A percentile compares a stretch with the other conserved stretches of the same genome.
Evolutionary conservation across 2,329 filamentous ascomycete species (phyloP).

Genomic region (Aspergillus puulaauensis): DNA sequence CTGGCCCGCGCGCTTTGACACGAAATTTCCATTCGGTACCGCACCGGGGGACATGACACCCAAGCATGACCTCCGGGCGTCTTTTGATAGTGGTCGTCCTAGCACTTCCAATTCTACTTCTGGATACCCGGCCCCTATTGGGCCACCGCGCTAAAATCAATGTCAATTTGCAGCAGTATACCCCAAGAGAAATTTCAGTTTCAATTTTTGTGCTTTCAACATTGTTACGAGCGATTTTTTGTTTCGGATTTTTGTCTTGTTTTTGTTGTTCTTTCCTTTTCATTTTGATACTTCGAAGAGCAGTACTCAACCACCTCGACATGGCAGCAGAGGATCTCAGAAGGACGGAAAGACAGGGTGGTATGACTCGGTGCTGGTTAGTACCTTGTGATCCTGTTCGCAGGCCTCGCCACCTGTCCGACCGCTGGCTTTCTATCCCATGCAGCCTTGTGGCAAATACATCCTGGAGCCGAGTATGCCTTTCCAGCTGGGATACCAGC

Average conservation of each 20-base stretch:
- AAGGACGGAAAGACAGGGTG: constrained; percentile 10
- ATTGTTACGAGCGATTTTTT: constrained; percentile 33
- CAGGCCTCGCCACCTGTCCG: background rate
- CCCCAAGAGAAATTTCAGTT: constrained; percentile 39
- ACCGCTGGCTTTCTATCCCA: background rate
- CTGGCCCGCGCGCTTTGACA: constrained; percentile 58
- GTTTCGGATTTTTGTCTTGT: constrained; percentile 18
- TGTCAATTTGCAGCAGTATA: constrained; percentile 48
- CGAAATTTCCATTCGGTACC: constrained; percentile 63
- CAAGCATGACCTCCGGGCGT: constrained; percentile 78
- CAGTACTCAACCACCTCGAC: constrained; percentile 7
- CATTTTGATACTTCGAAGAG: constrained; percentile 33
- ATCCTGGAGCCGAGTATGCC: background rate
- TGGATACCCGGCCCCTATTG: constrained; percentile 92
- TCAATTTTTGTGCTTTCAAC: constrained; percentile 33
- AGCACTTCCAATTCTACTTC: constrained; percentile 96
- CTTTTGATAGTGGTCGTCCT: constrained; percentile 86
- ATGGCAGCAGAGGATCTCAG: background rate
- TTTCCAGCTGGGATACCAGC: background rate
- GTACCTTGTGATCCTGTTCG: background rate
- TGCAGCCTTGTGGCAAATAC: background rate
- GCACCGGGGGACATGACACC: constrained; percentile 77
- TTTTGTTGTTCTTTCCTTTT: constrained; percentile 22
- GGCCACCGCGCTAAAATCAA: constrained; percentile 78
- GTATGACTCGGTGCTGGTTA: background rate